These are phyloP conservation scores for Chlorella sorokiniana DNA, from an alignment of 139 green algal species.

Conservation along the genomic window DNA sequence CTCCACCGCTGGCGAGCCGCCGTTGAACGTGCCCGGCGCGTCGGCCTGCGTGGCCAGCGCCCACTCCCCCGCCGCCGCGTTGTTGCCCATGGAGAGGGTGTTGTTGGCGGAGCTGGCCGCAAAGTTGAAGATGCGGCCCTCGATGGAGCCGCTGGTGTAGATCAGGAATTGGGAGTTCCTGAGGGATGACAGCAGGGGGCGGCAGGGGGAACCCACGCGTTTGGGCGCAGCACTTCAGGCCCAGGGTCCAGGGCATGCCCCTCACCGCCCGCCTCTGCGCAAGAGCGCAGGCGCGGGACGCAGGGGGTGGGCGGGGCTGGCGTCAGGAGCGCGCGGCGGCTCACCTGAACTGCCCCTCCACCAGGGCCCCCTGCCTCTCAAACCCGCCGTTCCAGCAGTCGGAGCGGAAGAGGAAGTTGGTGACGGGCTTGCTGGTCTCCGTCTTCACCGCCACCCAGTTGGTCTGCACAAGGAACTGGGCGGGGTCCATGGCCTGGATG, in stretches of 20 bases:
- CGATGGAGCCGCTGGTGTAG: background rate
- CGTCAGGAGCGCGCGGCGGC: too few species aligned
- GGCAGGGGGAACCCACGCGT: background rate
- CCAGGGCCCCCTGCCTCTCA: background rate
- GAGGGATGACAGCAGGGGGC: background rate
- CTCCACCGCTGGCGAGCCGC: background rate
- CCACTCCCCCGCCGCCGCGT: background rate
- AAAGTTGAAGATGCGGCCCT: background rate
- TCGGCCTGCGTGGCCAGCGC: background rate
- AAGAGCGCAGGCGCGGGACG: too few species aligned
- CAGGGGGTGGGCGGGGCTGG: background rate
- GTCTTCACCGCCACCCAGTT: background rate
- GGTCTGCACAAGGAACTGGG: slow-evolving; percentile 15
- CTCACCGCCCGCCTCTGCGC: background rate
- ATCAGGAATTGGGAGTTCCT: background rate
- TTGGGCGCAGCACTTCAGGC: too few species aligned
- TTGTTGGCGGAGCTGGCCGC: background rate
- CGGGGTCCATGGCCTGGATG: slow-evolving; percentile 21
- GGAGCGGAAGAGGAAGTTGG: background rate
- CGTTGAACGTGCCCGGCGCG: background rate
- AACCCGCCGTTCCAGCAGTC: slow-evolving; percentile 24
- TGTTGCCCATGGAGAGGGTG: slow-evolving; percentile 1
- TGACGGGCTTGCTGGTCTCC: background rate
- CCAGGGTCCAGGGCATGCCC: too few species aligned
- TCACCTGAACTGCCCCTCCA: background rate